Base-by-base conservation (phyloP, 805 yeast species). In the Spathaspora arborariae region DNA sequence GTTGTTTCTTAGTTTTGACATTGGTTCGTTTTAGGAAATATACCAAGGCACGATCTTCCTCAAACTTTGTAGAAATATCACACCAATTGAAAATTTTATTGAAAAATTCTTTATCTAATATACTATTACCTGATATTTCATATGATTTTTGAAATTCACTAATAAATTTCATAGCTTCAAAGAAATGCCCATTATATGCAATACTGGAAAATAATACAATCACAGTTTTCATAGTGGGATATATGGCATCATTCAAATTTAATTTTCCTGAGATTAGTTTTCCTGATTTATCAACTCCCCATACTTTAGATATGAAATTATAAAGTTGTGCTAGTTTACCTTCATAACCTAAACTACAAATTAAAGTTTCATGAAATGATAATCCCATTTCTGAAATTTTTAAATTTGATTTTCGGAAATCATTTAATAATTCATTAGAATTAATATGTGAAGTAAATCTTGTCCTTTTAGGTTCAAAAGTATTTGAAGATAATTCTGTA, bases 1-100 rank as follows among this genome's bases (percentile, higher is more conserved):
- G 43, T 33, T 19, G 22, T 3, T 15, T 15, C 2, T 13, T 13
- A 20, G 11, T 3, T 21, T 36, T 44, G 42, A 51, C 50, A 5
- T 45, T 37, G 11, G 49, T 54, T 18, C 62, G 53, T 35, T 54
- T 58, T 33, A 70, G 45, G 45, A 50, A 70, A 42, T 56, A 55
- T 35, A 48, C 51, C 39, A 71, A 56, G 16, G 68, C 67, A 15
- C 56, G 51, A 20, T 52, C 47, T 27, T 63, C 60, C 9, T 59
- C 56, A 49, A 45, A 70, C 39, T 56, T 55, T 20, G 75, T 67
- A n/a, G 62, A 48, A 27, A 58, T 48, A 45, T 70, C 67, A 45
- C 67, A 60, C 75, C 75, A 70, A 43, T 58, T 59, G 52, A 72
- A 63, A 2, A 69, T 42, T 38, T 55, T 58, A 47, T 63, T 69